Conservation (phyloP, 2,329 filamentous ascomycete species). For the Aureobasidium sp. region DNA sequence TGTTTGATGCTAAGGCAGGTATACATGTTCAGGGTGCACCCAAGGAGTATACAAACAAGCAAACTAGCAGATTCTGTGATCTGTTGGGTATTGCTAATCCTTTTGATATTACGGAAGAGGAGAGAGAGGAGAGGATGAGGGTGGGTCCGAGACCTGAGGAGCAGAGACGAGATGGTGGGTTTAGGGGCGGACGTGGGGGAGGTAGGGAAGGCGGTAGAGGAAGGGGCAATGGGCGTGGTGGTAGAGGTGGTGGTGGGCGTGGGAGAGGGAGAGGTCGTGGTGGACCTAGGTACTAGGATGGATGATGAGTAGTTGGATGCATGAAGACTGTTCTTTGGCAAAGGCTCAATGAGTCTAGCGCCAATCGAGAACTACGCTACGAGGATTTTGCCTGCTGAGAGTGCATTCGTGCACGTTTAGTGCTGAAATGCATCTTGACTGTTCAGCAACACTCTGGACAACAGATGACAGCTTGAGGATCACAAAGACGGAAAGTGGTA, state of each 20-base stretch:
- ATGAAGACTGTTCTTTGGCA: too few species aligned
- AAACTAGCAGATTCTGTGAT: conserved; percentile 75
- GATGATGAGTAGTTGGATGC: too few species aligned
- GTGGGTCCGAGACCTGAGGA: conserved; percentile 48
- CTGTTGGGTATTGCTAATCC: conserved; percentile 70
- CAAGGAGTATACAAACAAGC: conserved; percentile 76
- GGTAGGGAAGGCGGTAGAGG: conserved; percentile 17
- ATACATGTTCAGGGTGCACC: conserved; percentile 58
- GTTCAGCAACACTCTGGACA: too few species aligned
- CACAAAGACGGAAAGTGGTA: too few species aligned
- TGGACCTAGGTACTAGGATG: neutral
- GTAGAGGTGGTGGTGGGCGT: neutral
- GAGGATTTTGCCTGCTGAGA: too few species aligned
- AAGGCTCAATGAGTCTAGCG: too few species aligned
- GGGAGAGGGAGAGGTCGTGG: neutral
- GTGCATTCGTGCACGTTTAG: too few species aligned
- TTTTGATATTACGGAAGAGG: conserved; percentile 66
- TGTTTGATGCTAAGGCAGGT: conserved; percentile 53
- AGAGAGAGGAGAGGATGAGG: conserved; percentile 54
- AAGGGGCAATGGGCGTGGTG: conserved; percentile 19
- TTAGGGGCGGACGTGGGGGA: conserved; percentile 20
- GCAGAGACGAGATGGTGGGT: conserved; percentile 22
- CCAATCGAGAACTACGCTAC: too few species aligned
- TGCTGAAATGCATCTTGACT: too few species aligned
- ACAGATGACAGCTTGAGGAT: too few species aligned